Evolutionary conservation across 2,329 filamentous ascomycete genomes (phyloP).

Genomic region (Aureobasidium sp.): DNA sequence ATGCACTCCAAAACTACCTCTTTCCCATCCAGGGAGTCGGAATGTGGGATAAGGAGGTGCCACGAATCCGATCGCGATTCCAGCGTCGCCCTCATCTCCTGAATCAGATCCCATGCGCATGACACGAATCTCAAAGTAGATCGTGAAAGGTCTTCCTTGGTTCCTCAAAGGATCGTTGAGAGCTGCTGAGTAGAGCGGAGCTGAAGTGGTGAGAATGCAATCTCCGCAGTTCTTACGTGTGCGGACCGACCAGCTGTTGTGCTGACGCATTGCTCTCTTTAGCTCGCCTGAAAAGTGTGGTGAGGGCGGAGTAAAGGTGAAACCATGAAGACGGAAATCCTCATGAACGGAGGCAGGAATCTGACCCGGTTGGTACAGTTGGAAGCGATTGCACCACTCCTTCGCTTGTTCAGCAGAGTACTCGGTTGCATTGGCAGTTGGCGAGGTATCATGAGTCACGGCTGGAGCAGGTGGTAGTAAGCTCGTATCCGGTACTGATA

Average conservation of each 20-base stretch:
- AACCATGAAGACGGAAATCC: conserved; percentile 27
- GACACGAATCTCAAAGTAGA: conserved; percentile 79
- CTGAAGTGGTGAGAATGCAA: conserved; percentile 69
- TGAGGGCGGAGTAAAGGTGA: conserved; percentile 57
- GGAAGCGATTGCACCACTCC: conserved; percentile 69
- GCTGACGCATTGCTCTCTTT: conserved; percentile 7
- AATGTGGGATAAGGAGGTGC: conserved; percentile 82
- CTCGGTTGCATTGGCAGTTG: conserved; percentile 73
- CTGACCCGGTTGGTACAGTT: conserved; percentile 60
- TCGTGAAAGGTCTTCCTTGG: conserved; percentile 55
- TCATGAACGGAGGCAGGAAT: conserved; percentile 23
- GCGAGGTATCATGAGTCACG: conserved; percentile 70
- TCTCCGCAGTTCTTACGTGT: conserved; percentile 56
- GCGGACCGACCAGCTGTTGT: conserved; percentile 43
- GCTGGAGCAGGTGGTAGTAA: conserved; percentile 78
- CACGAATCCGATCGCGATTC: conserved; percentile 74
- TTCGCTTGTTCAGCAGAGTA: conserved; percentile 71
- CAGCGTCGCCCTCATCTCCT: conserved; percentile 50
- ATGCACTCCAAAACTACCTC: conserved; percentile 79
- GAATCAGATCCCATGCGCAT: conserved; percentile 42
- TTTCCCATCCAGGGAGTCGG: conserved; percentile 84
- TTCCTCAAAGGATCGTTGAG: conserved; percentile 62
- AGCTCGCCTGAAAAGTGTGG: conserved; percentile 47
- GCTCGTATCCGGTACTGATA: conserved; percentile 75
- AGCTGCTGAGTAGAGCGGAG: conserved; percentile 70